Evolutionary conservation across 148 eudicot species (phyloP).

Genomic region (Amaranthus palmeri): DNA sequence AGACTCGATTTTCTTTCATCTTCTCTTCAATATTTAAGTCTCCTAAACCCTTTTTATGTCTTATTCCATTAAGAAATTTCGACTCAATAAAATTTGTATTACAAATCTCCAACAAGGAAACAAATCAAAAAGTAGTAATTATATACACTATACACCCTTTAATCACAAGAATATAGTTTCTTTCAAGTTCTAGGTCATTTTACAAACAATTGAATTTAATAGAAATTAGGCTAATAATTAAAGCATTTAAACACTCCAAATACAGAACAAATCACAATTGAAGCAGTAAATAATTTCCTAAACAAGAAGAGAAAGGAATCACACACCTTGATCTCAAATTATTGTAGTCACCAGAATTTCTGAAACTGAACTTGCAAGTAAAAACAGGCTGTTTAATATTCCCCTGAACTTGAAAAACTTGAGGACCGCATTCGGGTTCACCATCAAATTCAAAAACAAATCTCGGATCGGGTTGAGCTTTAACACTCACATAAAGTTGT

Average conservation of each 20-base stretch:
- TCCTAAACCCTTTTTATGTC: too few species aligned
- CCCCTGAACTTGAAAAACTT: constrained; percentile 87
- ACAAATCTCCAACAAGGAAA: too few species aligned
- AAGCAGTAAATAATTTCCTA: background rate
- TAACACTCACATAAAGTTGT: constrained; percentile 54
- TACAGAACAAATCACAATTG: background rate
- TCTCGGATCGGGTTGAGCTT: constrained; percentile 78
- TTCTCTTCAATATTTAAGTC: too few species aligned
- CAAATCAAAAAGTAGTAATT: too few species aligned
- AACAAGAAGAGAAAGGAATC: background rate
- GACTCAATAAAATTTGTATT: too few species aligned
- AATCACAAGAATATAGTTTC: too few species aligned
- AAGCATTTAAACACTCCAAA: background rate
- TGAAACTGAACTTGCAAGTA: constrained; percentile 74
- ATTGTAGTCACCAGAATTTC: constrained; percentile 45
- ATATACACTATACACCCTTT: too few species aligned
- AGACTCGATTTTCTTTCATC: too few species aligned
- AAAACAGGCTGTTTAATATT: constrained; percentile 77
- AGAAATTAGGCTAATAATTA: background rate
- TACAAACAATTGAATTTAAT: background rate
- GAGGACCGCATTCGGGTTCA: constrained; percentile 92
- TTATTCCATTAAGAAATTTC: too few species aligned
- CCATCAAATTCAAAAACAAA: constrained; percentile 84
- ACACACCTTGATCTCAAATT: constrained; percentile 54
- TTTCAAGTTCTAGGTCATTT: too few species aligned